Conservation (phyloP, 2,329 filamentous ascomycete genomes). For the Colletotrichum chrysophilum region DNA sequence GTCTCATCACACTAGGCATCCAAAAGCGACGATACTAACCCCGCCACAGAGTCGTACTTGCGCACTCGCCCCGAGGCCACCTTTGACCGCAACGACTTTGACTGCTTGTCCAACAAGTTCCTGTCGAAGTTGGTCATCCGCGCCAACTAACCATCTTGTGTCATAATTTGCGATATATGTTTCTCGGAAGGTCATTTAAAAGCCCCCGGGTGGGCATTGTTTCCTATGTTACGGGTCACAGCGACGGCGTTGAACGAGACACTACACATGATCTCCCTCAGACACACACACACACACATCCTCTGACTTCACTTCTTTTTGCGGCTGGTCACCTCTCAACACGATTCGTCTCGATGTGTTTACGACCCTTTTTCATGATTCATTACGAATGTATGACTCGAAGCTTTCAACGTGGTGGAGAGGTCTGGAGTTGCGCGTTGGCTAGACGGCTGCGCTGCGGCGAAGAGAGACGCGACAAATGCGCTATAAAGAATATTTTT, state of each 20-base stretch:
- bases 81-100: conserved; percentile 92
- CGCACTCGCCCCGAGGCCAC: conserved; percentile 78
- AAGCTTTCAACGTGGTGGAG: conserved; percentile 5
- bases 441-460: conserved; percentile 5
- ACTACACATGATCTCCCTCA: conserved; percentile 9
- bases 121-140: conserved; percentile 95
- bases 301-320: conserved; percentile 18
- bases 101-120: conserved; percentile 97
- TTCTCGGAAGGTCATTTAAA: conserved; percentile 10
- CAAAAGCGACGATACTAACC: conserved; percentile 40
- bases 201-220: conserved; percentile 9
- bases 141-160: conserved; percentile 68
- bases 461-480: conserved; percentile 17
- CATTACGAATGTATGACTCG: conserved; percentile 26
- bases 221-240: conserved; percentile 24
- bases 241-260: conserved; percentile 25
- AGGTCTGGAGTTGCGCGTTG: conserved; percentile 17
- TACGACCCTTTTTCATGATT: conserved; percentile 25
- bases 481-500: conserved; percentile 7
- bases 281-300: neutral
- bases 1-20: conserved; percentile 34
- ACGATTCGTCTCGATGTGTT: conserved; percentile 23
- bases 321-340: conserved; percentile 22
- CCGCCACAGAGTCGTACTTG: conserved; percentile 77
- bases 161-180: conserved; percentile 18